Base-by-base conservation (phyloP, 2,329 filamentous ascomycete genomes). In the Calonectria ilicicola region DNA sequence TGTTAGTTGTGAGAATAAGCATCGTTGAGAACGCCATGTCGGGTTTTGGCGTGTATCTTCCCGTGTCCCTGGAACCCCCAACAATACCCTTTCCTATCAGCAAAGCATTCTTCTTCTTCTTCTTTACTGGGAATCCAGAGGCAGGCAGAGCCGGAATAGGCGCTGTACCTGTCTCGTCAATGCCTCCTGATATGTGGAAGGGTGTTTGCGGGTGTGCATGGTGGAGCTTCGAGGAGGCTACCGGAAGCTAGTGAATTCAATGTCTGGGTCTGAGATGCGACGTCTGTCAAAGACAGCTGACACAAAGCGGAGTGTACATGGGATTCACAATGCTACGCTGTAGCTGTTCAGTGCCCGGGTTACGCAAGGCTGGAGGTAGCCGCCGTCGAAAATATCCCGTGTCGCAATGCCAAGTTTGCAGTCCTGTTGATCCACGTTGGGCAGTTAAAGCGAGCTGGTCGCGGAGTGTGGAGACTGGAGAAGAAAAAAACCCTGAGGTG, bases 171-270 rank as follows among this genome's bases (percentile, higher is more conserved):
- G 42, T 49, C 21, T n/a, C 38, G 15, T 67, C 65, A 60, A 60
- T 26, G 27, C 56, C 69, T 47, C 56, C 56, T 64, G 64, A 71
- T 71, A 51, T 71, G 69, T 71, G 69, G 62, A 71, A 67, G 69
- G 69, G 63, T 67, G 63, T 71, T 71, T 71, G 69, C 69, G 69
- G 69, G 69, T 71, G 69, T 64, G 69, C 44, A 56, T 65, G 68
- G 68, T 71, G 69, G 63, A 63, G 51, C 64, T 47, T 53, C 23
- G 42, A 56, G 69, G 69, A 71, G 69, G 56, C 69, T 67, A 71
- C 69, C 69, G 69, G 69, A 71, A 71, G 69, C 69, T 71, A 71
- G 69, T 71, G 69, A 71, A 71, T 71, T 71, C 69, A 64, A 71
- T 67, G 69, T 67, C 69, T 71, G 56, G 69, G 47, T 42, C 67